Evolutionary conservation across 352 stramenopile species (phyloP).

Genomic region (Phytophthora melonis): DNA sequence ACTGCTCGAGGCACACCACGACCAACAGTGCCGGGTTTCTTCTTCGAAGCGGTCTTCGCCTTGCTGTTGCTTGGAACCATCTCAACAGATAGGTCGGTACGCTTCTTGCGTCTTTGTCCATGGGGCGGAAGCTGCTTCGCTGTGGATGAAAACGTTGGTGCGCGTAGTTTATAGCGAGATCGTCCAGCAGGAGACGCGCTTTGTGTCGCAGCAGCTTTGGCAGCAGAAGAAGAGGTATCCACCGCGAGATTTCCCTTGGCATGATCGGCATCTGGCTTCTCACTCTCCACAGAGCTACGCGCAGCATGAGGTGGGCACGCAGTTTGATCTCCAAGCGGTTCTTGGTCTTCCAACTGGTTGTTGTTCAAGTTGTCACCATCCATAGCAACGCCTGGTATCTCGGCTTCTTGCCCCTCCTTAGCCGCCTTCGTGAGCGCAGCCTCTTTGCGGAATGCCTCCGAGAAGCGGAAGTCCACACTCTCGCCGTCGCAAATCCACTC

Average conservation of each 20-base stretch:
- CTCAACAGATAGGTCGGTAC: not conserved
- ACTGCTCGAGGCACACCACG: not conserved
- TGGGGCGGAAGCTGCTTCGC: conserved; percentile 31
- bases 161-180: conserved; percentile 21
- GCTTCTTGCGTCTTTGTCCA: conserved; percentile 8
- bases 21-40: not conserved
- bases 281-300: not conserved
- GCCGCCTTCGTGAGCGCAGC: conserved; percentile 16
- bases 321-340: not conserved
- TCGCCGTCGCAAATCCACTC: conserved; percentile 59
- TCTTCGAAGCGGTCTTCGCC: not conserved
- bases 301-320: not conserved
- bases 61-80: not conserved
- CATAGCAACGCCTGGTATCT: not conserved
- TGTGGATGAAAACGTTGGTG: conserved; percentile 26
- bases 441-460: conserved; percentile 45
- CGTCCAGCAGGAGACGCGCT: conserved; percentile 6
- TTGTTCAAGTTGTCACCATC: not conserved
- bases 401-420: not conserved
- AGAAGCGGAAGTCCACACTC: conserved; percentile 48
- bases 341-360: conserved; percentile 20
- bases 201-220: conserved; percentile 14
- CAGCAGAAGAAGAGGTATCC: not conserved
- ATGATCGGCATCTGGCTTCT: not conserved
- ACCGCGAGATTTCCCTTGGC: not conserved